Conservation (phyloP, 495 filamentous ascomycete species). For the Aspergillus avenaceus region DNA sequence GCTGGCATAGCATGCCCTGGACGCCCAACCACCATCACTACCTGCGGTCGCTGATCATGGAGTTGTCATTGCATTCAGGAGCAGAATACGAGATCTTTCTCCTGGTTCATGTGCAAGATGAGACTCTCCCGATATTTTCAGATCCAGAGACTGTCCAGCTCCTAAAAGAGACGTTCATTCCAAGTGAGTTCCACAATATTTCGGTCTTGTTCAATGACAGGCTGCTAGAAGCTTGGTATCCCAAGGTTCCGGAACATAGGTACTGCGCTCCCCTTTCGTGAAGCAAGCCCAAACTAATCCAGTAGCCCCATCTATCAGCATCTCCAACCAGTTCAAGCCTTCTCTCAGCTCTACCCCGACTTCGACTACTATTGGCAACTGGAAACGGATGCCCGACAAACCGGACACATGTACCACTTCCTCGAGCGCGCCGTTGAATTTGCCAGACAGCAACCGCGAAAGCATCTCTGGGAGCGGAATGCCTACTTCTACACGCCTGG, state of each 20-base stretch:
- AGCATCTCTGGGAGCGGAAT: slow-evolving; percentile 68
- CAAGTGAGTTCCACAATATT: slow-evolving; percentile 61
- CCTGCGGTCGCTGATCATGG: slow-evolving; percentile 67
- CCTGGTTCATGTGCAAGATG: slow-evolving; percentile 64
- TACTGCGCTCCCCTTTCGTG: background rate
- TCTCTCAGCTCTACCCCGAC: slow-evolving; percentile 61
- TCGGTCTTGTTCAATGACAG: slow-evolving; percentile 62
- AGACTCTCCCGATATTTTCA: slow-evolving; percentile 48
- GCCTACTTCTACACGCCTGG: slow-evolving; percentile 64
- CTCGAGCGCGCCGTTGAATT: slow-evolving; percentile 57
- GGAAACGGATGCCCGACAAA: slow-evolving; percentile 65
- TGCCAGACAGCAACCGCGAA: slow-evolving; percentile 56
- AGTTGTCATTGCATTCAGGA: slow-evolving; percentile 67
- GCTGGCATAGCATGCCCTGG: slow-evolving; percentile 61
- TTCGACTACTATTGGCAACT: slow-evolving; percentile 74
- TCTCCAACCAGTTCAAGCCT: slow-evolving; percentile 31
- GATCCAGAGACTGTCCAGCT: slow-evolving; percentile 47
- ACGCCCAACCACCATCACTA: slow-evolving; percentile 62
- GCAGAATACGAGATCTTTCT: slow-evolving; percentile 73
- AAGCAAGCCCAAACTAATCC: too few species aligned
- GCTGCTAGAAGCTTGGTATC: slow-evolving; percentile 55
- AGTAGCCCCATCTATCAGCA: slow-evolving; percentile 16
- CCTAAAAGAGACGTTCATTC: slow-evolving; percentile 50
- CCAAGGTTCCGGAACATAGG: slow-evolving; percentile 31
- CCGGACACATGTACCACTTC: slow-evolving; percentile 65